Evolutionary conservation across 345 rosid species (phyloP).

Genomic region (Citrus sp.): DNA sequence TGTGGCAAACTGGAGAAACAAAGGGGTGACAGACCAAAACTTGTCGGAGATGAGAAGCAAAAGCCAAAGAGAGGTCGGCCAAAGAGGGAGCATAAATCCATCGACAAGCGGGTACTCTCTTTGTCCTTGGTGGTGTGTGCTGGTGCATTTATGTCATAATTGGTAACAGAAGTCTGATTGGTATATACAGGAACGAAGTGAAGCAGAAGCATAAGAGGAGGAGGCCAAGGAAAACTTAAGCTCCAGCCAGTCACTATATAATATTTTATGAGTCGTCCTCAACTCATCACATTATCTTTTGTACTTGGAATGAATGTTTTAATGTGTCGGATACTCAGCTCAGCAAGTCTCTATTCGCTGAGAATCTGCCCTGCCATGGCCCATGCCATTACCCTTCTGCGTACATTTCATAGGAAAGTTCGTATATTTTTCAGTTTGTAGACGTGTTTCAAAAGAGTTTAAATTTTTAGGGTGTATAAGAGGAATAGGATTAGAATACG

Average conservation of each 20-base stretch:
- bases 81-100: too few relatives aligned
- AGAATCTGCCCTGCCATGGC: not conserved
- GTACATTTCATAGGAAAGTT: too few relatives aligned
- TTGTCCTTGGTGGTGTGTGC: not conserved
- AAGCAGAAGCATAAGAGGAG: constrained; percentile 2
- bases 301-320: not conserved
- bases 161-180: not conserved
- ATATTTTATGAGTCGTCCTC: not conserved
- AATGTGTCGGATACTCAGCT: not conserved
- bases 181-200: not conserved
- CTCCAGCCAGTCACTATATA: not conserved
- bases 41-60: too few relatives aligned
- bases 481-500: too few relatives aligned
- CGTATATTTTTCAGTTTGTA: not conserved
- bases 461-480: too few relatives aligned
- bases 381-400: not conserved
- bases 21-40: too few relatives aligned
- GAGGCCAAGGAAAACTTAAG: constrained; percentile 11
- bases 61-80: too few relatives aligned
- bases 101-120: not conserved
- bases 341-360: not conserved
- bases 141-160: not conserved
- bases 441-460: not conserved
- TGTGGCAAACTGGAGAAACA: not conserved
- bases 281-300: not conserved